Base-by-base conservation (phyloP, 1,284 basidiomycete genomes). In the Ceratobasidium sp. region DNA sequence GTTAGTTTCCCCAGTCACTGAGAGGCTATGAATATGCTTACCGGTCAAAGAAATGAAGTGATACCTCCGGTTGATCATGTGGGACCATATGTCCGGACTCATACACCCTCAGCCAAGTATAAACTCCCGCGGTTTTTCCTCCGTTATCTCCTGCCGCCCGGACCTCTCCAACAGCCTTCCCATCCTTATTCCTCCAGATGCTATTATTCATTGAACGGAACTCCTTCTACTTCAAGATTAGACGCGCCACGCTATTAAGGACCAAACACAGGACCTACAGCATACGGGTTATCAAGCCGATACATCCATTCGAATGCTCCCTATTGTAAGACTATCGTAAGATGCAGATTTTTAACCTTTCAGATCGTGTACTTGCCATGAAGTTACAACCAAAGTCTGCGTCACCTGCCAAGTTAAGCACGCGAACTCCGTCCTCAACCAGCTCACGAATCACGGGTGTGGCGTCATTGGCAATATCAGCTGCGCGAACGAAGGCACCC, bases 51-150 rank as follows among this genome's bases (percentile, higher is more conserved):
- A 73, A 73, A 3, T 73, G 52, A 17, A 73, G 69, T 9, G 69
- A 69, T 7, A 69, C 38, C 20, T 69, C 67, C 3, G 67, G 67
- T 20, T 69, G 67, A 15, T 69, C 67, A 33, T 73, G 59, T 4
- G 89, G 88, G 17, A 89, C 88, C 80, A 89, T 86, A 80, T 89
- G 88, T 0, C 88, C 88, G 66, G 90, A 88, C 61, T 87, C 89
- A 77, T 84, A 89, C 28, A 91, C 85, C n/a, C 90, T 87, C 40
- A 91, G 82, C 80, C 91, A 91, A 7, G 90, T 90, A 82, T 91
- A 89, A 2, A 86, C 88, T 2, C 90, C 90, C 0, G 90, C 88
- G 68, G 90, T 90, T 84, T 91, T 91, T 23, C 69, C 57, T 62
- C 57, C 69, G 15, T 38, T 15, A 38, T 23, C n/a, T 33, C 69